Conservation (phyloP, 1,139 yeast genomes). For the Saccharomyces hybrid region DNA sequence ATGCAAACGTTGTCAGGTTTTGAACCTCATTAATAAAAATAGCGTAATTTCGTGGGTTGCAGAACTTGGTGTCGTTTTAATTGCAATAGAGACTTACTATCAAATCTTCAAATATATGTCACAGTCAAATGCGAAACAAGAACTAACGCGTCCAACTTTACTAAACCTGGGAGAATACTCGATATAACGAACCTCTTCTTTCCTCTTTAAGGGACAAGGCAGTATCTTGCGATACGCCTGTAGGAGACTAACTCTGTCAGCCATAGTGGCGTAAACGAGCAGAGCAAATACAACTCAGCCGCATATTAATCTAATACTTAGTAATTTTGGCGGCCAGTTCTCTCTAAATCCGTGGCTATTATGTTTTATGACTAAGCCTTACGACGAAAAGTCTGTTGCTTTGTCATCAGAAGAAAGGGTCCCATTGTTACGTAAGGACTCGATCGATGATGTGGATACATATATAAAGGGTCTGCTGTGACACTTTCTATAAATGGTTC, state of each 20-base stretch:
- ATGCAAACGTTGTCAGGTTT: neutral
- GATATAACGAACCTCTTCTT: neutral
- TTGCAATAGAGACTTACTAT: no score
- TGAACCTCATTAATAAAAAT: neutral
- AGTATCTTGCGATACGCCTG: neutral
- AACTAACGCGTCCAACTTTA: neutral
- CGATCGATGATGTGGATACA: neutral
- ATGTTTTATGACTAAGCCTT: neutral
- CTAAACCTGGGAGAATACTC: neutral
- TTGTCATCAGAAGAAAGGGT: neutral
- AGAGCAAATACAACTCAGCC: neutral
- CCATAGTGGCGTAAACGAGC: neutral
- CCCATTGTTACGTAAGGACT: neutral
- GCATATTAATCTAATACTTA: neutral
- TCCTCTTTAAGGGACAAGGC: neutral
- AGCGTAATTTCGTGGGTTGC: neutral
- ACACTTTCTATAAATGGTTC: neutral
- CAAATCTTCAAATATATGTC: no score
- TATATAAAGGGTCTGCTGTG: neutral
- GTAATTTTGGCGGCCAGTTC: neutral
- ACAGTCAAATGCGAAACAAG: neutral
- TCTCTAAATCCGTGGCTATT: neutral
- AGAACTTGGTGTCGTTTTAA: neutral
- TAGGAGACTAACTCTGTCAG: neutral
- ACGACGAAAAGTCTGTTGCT: neutral